A percentile compares a stretch with the other conserved stretches of the same genome.
These are phyloP conservation scores for Backusella parvicylindrica DNA, from an alignment of 192 early-diverging fungal species.

Conservation along the genomic window DNA sequence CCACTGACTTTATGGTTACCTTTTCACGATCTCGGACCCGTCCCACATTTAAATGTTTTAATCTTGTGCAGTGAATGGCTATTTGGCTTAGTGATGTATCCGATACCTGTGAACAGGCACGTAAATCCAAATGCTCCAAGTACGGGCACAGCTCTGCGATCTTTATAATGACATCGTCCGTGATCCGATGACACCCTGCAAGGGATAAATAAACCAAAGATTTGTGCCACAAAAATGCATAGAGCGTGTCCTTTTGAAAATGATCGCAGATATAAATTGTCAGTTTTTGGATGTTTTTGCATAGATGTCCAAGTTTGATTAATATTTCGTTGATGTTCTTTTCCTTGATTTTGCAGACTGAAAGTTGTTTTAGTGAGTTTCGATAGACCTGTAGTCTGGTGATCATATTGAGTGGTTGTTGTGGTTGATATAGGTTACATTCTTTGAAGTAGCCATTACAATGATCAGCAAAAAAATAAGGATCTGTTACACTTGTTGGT, in stretches of 20 bases:
- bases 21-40: slow-evolving; percentile 36
- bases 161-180: slow-evolving; percentile 34
- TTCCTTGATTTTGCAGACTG: neutral
- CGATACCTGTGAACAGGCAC: slow-evolving; percentile 41
- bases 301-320: neutral
- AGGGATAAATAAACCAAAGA: slow-evolving; percentile 36
- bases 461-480: neutral
- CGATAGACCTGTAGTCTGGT: neutral
- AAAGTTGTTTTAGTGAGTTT: neutral
- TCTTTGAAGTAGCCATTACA: neutral
- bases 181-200: slow-evolving; percentile 45
- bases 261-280: slow-evolving; percentile 31
- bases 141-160: slow-evolving; percentile 38
- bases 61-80: slow-evolving; percentile 29
- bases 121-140: slow-evolving; percentile 41
- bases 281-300: neutral
- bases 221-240: slow-evolving; percentile 33
- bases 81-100: slow-evolving; percentile 39
- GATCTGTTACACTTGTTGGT: neutral
- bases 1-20: slow-evolving; percentile 42
- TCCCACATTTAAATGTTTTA: slow-evolving; percentile 48
- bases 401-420: neutral
- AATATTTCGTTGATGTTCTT: neutral
- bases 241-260: slow-evolving; percentile 37
- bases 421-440: neutral